Conservation (phyloP, 495 filamentous ascomycete genomes). For the Patellaria atrata region DNA sequence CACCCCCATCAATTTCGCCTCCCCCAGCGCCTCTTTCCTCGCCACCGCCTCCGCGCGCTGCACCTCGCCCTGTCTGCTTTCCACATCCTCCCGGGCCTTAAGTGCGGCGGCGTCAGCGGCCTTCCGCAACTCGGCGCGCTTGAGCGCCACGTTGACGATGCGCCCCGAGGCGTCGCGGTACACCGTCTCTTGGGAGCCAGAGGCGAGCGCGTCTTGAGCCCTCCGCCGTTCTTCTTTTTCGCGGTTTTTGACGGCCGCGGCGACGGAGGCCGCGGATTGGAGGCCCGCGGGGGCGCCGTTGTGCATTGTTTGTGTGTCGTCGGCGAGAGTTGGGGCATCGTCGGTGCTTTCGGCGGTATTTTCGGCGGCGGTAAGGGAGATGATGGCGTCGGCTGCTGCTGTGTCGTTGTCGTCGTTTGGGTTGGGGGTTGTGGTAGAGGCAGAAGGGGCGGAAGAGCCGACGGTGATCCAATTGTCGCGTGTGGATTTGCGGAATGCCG, state of each 20-base stretch:
- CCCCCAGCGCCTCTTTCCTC: constrained; percentile 47
- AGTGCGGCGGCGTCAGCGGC: constrained; percentile 53
- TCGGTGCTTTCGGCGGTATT: constrained; percentile 32
- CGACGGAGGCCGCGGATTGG: constrained; percentile 66
- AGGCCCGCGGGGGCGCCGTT: constrained; percentile 76
- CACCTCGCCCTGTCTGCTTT: constrained; percentile 68
- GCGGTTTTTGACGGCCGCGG: constrained; percentile 46
- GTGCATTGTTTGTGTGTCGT: constrained; percentile 47
- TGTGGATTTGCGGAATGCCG: constrained; percentile 66
- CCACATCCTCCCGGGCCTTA: constrained; percentile 44
- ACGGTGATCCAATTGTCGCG: constrained; percentile 66
- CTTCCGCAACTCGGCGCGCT: constrained; percentile 65
- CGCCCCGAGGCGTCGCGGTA: constrained; percentile 88
- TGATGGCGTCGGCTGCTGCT: constrained; percentile 67
- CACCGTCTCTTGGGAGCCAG: constrained; percentile 53
- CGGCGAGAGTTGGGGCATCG: constrained; percentile 29
- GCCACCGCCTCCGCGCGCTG: constrained; percentile 48
- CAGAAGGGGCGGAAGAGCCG: constrained; percentile 34
- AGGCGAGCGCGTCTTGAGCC: constrained; percentile 29
- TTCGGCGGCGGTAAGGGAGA: constrained; percentile 58
- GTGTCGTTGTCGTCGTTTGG: constrained; percentile 31
- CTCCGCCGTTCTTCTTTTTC: constrained; percentile 36
- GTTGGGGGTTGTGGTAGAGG: constrained; percentile 22
- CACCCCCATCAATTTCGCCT: constrained; percentile 66
- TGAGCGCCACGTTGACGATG: constrained; percentile 81